A percentile compares a stretch with the other conserved stretches of the same genome.
Conservation (phyloP, 192 early-diverging fungal species). For the Coemansia furcata region DNA sequence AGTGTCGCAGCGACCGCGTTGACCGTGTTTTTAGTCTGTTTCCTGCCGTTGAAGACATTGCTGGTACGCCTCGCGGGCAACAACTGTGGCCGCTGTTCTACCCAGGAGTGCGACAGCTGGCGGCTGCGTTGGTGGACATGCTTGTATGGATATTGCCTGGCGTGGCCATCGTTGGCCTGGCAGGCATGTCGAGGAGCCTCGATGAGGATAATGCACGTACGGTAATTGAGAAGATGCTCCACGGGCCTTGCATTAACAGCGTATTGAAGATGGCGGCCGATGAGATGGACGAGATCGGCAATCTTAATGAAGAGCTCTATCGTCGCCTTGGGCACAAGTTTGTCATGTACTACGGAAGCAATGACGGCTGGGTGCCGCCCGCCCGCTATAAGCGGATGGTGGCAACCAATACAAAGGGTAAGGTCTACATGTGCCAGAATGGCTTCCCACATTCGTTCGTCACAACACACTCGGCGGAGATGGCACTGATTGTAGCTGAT, state of each 20-base stretch:
- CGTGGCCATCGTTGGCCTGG: constrained; percentile 16
- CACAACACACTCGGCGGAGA: constrained; percentile 31
- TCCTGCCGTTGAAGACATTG: constrained; percentile 77
- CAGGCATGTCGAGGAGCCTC: constrained; percentile 15
- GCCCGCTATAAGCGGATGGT: constrained; percentile 67
- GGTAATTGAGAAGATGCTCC: constrained; percentile 67
- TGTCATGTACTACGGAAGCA: constrained; percentile 73
- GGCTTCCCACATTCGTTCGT: constrained; percentile 83
- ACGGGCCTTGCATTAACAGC: constrained; percentile 60
- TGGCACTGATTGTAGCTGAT: constrained; percentile 29
- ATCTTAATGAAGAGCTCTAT: constrained; percentile 67
- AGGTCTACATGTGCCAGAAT: constrained; percentile 65
- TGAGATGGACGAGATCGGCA: constrained; percentile 71
- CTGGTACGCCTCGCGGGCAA: constrained; percentile 70
- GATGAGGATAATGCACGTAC: constrained; percentile 51
- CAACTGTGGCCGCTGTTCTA: constrained; percentile 49
- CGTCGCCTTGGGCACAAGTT: constrained; percentile 58
- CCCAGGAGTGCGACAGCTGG: constrained; percentile 25
- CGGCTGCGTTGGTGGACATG: constrained; percentile 37
- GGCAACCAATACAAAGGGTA: constrained; percentile 61
- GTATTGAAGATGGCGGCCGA: constrained; percentile 67
- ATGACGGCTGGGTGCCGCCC: constrained; percentile 77
- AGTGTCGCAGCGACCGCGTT: constrained; percentile 62
- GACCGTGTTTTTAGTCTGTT: constrained; percentile 68
- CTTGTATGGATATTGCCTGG: constrained; percentile 35